Percentiles rank a stretch among this genome's conserved stretches.
phyloP scores from a whole-genome alignment of 2,329 filamentous ascomycete species.

The Fusarium sp. region DNA sequence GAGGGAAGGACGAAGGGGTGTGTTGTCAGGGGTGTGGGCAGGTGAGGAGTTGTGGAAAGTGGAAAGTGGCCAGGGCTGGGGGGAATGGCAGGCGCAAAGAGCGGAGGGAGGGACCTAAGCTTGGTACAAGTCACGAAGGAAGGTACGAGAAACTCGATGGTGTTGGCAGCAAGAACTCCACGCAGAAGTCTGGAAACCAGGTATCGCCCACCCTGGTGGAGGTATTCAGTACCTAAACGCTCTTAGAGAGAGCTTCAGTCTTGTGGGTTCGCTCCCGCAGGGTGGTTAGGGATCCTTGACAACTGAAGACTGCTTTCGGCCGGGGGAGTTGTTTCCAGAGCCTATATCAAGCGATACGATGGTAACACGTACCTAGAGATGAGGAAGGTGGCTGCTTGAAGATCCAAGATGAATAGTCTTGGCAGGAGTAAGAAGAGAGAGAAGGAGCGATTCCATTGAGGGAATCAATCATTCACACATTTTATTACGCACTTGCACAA shows the following conservation, averaged over 20 bases:
- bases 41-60: slow-evolving; percentile 46
- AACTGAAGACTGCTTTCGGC: slow-evolving; percentile 28
- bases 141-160: slow-evolving; percentile 29
- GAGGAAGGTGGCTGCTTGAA: slow-evolving; percentile 24
- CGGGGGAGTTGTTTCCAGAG: slow-evolving; percentile 28
- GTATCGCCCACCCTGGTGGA: slow-evolving; percentile 16
- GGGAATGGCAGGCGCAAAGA: slow-evolving; percentile 39
- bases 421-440: slow-evolving; percentile 9
- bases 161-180: slow-evolving; percentile 13
- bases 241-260: slow-evolving; percentile 31
- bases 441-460: neutral
- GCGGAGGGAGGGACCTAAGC: slow-evolving; percentile 28
- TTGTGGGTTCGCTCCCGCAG: slow-evolving; percentile 38
- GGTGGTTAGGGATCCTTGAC: slow-evolving; percentile 32
- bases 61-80: slow-evolving; percentile 49
- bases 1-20: slow-evolving; percentile 45
- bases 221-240: slow-evolving; percentile 33
- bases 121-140: slow-evolving; percentile 39
- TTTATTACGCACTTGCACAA: slow-evolving; percentile 17
- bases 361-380: slow-evolving; percentile 26
- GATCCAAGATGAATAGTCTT: slow-evolving; percentile 13
- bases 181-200: slow-evolving; percentile 6
- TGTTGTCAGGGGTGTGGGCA: slow-evolving; percentile 46
- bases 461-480: neutral
- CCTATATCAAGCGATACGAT: slow-evolving; percentile 14